Base-by-base conservation (phyloP, 2,329 filamentous ascomycete genomes). In the Dactylellina leptospora region DNA sequence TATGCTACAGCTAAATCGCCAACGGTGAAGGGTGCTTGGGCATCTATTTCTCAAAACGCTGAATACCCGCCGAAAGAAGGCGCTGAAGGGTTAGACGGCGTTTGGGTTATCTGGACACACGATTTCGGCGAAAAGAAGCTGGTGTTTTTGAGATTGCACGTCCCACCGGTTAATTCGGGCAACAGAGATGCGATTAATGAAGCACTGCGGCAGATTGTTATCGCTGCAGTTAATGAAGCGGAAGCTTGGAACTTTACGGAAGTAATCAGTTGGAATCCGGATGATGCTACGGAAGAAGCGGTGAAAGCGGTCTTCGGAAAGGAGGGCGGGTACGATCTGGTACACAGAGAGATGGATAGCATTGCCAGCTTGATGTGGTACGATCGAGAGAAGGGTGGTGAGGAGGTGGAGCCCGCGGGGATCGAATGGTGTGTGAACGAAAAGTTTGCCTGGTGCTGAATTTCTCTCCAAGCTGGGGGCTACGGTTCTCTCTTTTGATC, bases 331-430 rank as follows among this genome's bases (percentile, higher is more conserved):
- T 73, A 61, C 42, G 61, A 73, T 25, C 11, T 73, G 16, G 69
- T 73, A 20, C 61, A 73, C 27, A 53, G 69, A 20, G 69, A 73
- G 36, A 68, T 58, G 54, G 69, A 73, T 56, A 73, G 69, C 56
- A 73, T 73, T 42, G 69, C 69, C 23, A 73, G 69, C 30, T 36
- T 73, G 54, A 73, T 73, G 69, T 73, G 69, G 69, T 73, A 73
- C 20, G 56, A 70, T 28, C 51, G 55, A 20, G 59, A 72, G 20
- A 54, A 51, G 2, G 38, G 53, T 11, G 30, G 69, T 5, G 69
- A 73, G 11, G 69, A 66, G 36, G 51, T 50, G 16, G 69, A 73
- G 48, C 69, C 69, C 3, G 48, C 22, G 10, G 56, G 62, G 9
- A 62, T 73, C 10, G 69, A 73, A 40, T 73, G 69, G 69, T 44